phyloP scores from a whole-genome alignment of 139 green algal species.

The Micromonas pusilla region DNA sequence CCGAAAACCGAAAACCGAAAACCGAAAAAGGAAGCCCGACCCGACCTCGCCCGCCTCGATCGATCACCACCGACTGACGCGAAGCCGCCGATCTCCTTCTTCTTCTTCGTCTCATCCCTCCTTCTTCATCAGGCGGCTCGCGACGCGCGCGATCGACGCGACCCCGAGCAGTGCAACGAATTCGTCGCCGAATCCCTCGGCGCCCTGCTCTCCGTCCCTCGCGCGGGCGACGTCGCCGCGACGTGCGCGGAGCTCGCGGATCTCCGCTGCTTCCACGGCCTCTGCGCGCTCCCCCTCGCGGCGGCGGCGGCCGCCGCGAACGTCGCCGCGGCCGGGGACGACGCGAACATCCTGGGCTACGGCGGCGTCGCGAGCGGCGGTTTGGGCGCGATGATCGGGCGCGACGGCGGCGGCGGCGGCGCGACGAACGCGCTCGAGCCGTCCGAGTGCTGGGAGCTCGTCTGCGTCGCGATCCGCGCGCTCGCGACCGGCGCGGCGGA shows the following conservation, averaged over 20 bases:
- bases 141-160: background rate
- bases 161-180: slow-evolving; percentile 44
- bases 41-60: too few relatives aligned
- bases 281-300: slow-evolving; percentile 43
- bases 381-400: slow-evolving; percentile 31
- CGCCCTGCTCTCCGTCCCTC: slow-evolving; percentile 52
- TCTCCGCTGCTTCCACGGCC: slow-evolving; percentile 46
- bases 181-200: slow-evolving; percentile 51
- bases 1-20: too few relatives aligned
- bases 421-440: slow-evolving; percentile 40
- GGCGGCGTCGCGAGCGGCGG: background rate
- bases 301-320: slow-evolving; percentile 48
- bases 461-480: background rate
- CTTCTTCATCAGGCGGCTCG: too few relatives aligned
- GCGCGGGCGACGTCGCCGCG: slow-evolving; percentile 48
- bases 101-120: too few relatives aligned
- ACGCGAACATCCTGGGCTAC: slow-evolving; percentile 26
- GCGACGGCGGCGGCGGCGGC: slow-evolving; percentile 4
- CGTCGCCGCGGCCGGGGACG: slow-evolving; percentile 27
- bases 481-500: slow-evolving; percentile 45
- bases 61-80: too few relatives aligned
- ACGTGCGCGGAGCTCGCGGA: slow-evolving; percentile 60
- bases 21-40: too few relatives aligned
- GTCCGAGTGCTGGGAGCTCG: slow-evolving; percentile 43
- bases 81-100: too few relatives aligned